phyloP scores from a whole-genome alignment of 345 rosid genomes.

The Linum usitatissimum region DNA sequence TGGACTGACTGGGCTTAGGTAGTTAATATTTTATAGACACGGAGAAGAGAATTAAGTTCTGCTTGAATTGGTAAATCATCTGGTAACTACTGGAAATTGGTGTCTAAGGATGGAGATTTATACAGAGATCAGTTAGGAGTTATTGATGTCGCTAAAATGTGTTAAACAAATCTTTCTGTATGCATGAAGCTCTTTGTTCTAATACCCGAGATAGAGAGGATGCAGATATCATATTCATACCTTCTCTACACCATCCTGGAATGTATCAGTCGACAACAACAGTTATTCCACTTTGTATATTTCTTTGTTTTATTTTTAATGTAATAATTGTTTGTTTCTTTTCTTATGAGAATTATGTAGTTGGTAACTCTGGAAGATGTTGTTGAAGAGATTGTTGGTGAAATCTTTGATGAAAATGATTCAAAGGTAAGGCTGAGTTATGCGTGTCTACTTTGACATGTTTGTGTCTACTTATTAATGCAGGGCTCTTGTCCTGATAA shows the following conservation, averaged over 20 bases:
- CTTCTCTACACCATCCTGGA: not conserved
- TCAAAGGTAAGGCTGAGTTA: constrained; percentile 49
- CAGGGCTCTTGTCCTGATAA: too few relatives aligned
- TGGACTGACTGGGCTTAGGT: not conserved
- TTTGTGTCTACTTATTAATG: too few relatives aligned
- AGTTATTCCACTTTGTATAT: not conserved
- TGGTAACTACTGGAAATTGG: not conserved
- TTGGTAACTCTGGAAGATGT: constrained; percentile 91
- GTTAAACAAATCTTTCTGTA: not conserved
- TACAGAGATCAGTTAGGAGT: not conserved
- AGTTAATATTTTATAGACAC: not conserved
- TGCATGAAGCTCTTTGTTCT: not conserved
- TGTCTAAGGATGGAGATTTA: not conserved
- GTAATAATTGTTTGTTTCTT: not conserved
- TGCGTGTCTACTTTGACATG: not conserved
- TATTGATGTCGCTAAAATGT: not conserved
- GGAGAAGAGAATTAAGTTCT: not conserved
- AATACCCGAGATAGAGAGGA: not conserved
- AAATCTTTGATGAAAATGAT: constrained; percentile 95
- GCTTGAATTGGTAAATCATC: not conserved
- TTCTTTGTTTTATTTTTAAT: not conserved
- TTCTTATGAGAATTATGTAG: constrained; percentile 35
- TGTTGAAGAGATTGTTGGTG: constrained; percentile 97
- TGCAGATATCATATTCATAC: not conserved
- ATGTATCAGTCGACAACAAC: not conserved